Base-by-base conservation (phyloP, 495 filamentous ascomycete species). In the Xanthoparmelia taractica region DNA sequence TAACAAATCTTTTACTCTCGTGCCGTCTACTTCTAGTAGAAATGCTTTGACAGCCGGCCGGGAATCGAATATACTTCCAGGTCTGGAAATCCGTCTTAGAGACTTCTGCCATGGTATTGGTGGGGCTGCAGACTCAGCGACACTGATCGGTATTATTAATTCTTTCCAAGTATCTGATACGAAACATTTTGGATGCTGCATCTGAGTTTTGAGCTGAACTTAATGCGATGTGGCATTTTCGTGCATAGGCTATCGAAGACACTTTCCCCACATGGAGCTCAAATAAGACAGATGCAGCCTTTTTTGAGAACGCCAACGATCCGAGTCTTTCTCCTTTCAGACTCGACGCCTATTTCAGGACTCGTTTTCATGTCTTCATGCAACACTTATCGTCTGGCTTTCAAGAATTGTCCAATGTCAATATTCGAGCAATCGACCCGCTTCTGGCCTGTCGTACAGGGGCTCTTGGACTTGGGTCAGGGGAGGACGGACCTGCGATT, bases 171-270 rank as follows among this genome's bases (percentile, higher is more conserved):
- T 47, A 5, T 60, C 45, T 60, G 58, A 47, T 47, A 60, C 58
- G 41, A 23, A 5, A 23, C 23, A 48, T 3, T 23, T 48, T 8
- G 5, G 10, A 23, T 60, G 40, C 29, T 60, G 40, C 29, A 41
- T 17, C 54, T 25, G 13, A 45, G 25, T 40, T 33, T 8, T 57
- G 8, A 40, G 15, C 48, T 56, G 31, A 37, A 40, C 17, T 59
- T 47, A 40, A 63, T 57, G 56, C 61, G 41, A 48, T 38, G 47
- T 63, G 48, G 55, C 61, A 63, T 50, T 25, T 55, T 50, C 55
- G 36, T 63, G 61, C 55, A 63, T 63, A 58, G 23, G 31, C 55
- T 45, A 58, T 58, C 61, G 61, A 63, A 52, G 31, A 23, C 40
- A 36, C 57, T 29, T 63, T 41, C 41, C n/a, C 61, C 61, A 50